Evolutionary conservation across 2,329 filamentous ascomycete genomes (phyloP), one percentile per base, ranked within the genome.

Genomic region (Dactylellina haptotyla): DNA sequence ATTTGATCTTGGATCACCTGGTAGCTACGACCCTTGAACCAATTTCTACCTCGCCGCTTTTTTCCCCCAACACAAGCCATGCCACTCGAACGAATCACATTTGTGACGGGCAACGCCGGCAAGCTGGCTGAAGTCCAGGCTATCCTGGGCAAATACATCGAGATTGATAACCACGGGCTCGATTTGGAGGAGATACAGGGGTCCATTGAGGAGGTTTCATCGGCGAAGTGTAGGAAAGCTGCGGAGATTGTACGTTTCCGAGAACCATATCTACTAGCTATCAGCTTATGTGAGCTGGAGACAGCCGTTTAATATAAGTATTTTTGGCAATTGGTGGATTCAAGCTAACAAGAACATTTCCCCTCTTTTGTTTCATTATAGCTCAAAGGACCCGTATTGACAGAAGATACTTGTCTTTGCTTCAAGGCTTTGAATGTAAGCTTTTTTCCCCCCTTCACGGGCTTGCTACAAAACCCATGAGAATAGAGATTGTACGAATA

Each of bases 81-180:
- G 83, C 80, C 82, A 53, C 81, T 82, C 45, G 83, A 84, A 76
- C 82, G 84, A 75, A 83, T 99, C 76, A 93, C 96, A 82, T 99
- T 99, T 84, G 96, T 99, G 80, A 98, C 94, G 1, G 91, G 94
- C 81, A 99, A 99, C 83, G 88, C 89, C 79, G 96, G 97, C 84
- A 99, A 99, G 84, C 86, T 99, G 64, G 84, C 85, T 66, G 95
- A 99, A 83, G 93, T 97, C 76, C 88, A 91, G 81, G 89, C 90
- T 16, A 97, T 99, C 77, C 86, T 99, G 2, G 88, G 89, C 77
- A 84, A 87, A 6, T 87, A 86, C 69, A 90, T 97, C 76, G 84
- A 89, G 75, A 85, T 99, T 43, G 85, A 87, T 63, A 94, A 85
- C 82, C 87, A 91, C 80, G 84, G 87, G 34, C 82, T 97, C 28